These are phyloP conservation scores for Neurospora sp. DNA, from an alignment of 2,329 filamentous ascomycete species.

Conservation along the genomic window DNA sequence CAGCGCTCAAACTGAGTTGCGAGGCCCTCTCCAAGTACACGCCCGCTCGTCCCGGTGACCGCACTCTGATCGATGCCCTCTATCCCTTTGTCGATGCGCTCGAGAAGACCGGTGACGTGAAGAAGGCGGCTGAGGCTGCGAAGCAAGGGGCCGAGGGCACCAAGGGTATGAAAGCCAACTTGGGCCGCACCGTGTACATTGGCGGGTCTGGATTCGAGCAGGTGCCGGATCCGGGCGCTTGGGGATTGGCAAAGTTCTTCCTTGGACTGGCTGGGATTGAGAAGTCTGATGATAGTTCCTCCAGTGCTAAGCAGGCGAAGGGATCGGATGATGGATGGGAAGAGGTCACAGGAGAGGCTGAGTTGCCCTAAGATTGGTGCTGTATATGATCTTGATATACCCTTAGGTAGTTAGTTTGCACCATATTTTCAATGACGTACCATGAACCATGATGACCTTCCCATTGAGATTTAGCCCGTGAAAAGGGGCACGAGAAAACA, in stretches of 20 bases:
- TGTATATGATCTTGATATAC: not conserved
- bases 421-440: not conserved
- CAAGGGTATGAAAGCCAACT: conserved; percentile 82
- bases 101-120: conserved; percentile 52
- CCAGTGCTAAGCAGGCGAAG: conserved; percentile 24
- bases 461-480: conserved; percentile 39
- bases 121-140: conserved; percentile 66
- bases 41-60: conserved; percentile 77
- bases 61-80: conserved; percentile 83
- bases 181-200: conserved; percentile 78
- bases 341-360: conserved; percentile 7
- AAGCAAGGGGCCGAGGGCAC: conserved; percentile 70
- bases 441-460: not conserved
- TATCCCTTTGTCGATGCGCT: conserved; percentile 77
- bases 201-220: conserved; percentile 65
- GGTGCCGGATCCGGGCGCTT: conserved; percentile 60
- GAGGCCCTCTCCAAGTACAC: conserved; percentile 73
- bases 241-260: conserved; percentile 70
- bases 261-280: conserved; percentile 57
- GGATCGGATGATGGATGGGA: conserved; percentile 14
- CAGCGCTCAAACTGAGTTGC: conserved; percentile 62
- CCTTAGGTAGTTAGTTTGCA: not conserved
- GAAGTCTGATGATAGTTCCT: conserved; percentile 25
- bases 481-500: not conserved
- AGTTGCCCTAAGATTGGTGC: not conserved